These are phyloP conservation scores for Cyclotella atomus DNA, from an alignment of 108 stramenopile species.

Conservation along the genomic window DNA sequence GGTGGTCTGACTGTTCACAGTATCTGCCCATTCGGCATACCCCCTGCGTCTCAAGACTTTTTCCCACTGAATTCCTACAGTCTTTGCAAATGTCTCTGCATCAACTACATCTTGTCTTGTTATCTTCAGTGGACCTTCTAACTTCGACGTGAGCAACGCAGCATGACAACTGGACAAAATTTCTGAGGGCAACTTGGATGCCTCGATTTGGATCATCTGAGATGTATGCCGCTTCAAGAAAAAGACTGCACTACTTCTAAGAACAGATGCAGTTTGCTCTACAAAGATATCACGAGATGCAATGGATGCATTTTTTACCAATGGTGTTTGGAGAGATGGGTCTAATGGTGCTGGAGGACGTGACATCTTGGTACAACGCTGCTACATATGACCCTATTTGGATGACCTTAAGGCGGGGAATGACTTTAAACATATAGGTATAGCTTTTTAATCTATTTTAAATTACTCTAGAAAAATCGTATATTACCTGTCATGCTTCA, in stretches of 20 bases:
- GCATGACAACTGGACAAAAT: slow-evolving; percentile 7
- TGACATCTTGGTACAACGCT: too few relatives aligned
- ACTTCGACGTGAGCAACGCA: not conserved
- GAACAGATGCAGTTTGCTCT: slow-evolving; percentile 7
- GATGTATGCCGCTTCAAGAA: slow-evolving; percentile 6
- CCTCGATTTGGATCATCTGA: slow-evolving; percentile 1
- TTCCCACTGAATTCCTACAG: slow-evolving; percentile 30
- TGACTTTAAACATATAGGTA: too few relatives aligned
- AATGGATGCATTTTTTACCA: too few relatives aligned
- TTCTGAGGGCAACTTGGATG: not conserved
- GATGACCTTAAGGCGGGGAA: too few relatives aligned
- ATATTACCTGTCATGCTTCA: too few relatives aligned
- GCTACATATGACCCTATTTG: too few relatives aligned
- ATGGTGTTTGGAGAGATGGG: too few relatives aligned
- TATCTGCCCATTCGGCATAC: slow-evolving; percentile 20
- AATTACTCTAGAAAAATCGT: too few relatives aligned
- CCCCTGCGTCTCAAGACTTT: slow-evolving; percentile 13
- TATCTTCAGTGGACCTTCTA: slow-evolving; percentile 3
- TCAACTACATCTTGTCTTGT: slow-evolving; percentile 14
- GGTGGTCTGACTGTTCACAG: not conserved
- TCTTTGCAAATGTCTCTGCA: slow-evolving; percentile 18
- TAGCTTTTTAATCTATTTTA: too few relatives aligned
- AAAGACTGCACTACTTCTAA: slow-evolving; percentile 4
- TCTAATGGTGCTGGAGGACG: too few relatives aligned
- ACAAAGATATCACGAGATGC: slow-evolving; percentile 8